Percentiles rank a stretch among this genome's conserved stretches.
These are phyloP conservation scores for Kurtzmaniella fragi DNA, from an alignment of 805 yeast genomes.

Conservation along the genomic window DNA sequence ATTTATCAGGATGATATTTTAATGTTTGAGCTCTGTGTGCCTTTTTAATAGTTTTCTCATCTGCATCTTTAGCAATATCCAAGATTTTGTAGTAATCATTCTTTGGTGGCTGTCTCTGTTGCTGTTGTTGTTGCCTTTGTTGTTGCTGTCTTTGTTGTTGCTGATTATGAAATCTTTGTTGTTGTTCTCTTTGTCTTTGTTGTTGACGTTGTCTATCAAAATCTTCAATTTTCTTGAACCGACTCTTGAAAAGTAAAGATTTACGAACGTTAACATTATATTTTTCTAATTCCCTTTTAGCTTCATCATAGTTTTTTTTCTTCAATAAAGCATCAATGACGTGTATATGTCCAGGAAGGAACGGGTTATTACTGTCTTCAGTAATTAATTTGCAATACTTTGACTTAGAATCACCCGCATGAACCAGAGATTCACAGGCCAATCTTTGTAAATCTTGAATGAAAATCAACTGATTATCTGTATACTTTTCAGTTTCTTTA, in stretches of 20 bases:
- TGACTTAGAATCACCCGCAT: constrained; percentile 3
- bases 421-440: constrained; percentile 36
- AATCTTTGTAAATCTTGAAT: constrained; percentile 29
- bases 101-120: constrained; percentile 21
- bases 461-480: constrained; percentile 16
- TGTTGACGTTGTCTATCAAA: constrained; percentile 20
- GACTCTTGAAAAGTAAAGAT: constrained; percentile 33
- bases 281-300: constrained; percentile 28
- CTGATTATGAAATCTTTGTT: constrained; percentile 34
- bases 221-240: constrained; percentile 26
- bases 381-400: constrained; percentile 19
- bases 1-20: constrained; percentile 90
- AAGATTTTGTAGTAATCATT: constrained; percentile 75
- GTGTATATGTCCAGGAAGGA: constrained; percentile 36
- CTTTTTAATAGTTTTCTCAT: constrained; percentile 65
- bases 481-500: constrained; percentile 11
- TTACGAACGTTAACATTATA: constrained; percentile 31
- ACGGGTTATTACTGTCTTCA: constrained; percentile 16
- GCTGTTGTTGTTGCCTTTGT: constrained; percentile 30
- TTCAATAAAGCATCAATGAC: constrained; percentile 32
- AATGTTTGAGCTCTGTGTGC: constrained; percentile 77
- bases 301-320: constrained; percentile 31
- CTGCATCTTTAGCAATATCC: constrained; percentile 64
- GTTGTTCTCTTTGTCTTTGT: constrained; percentile 27
- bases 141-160: constrained; percentile 45